A percentile compares a stretch with the other conserved stretches of the same genome.
Evolutionary conservation across 1,284 basidiomycete genomes (phyloP).

Genomic region (Irpex rosettiformis): DNA sequence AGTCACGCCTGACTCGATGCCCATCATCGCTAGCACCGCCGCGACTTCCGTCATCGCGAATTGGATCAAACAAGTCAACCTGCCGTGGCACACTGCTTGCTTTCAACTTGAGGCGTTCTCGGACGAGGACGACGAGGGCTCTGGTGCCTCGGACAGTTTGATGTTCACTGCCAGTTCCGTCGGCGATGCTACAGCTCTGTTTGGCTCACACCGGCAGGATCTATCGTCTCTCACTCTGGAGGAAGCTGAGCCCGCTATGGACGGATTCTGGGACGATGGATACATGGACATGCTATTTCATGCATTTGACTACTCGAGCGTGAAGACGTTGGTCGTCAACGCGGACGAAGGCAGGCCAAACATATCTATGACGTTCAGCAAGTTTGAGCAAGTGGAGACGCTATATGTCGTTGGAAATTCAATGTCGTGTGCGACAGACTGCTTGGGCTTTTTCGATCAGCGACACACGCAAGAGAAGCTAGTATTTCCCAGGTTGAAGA

Average conservation of each 20-base stretch:
- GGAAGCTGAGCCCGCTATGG: not conserved
- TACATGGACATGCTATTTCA: not conserved
- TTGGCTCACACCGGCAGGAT: not conserved
- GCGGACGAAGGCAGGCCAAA: not conserved
- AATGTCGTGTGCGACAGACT: not conserved
- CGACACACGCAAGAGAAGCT: not conserved
- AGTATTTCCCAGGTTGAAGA: not conserved
- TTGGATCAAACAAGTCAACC: not conserved
- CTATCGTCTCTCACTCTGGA: not conserved
- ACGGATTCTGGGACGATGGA: not conserved
- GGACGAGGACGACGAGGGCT: not conserved
- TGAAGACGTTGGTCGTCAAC: not conserved
- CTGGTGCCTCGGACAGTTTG: not conserved
- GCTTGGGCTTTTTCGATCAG: not conserved
- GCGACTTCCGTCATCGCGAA: not conserved
- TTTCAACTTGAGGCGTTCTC: not conserved
- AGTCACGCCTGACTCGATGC: not conserved
- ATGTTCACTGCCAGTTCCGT: not conserved
- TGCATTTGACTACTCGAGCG: not conserved
- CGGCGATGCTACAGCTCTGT: not conserved
- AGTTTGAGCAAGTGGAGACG: not conserved
- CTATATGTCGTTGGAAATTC: not conserved
- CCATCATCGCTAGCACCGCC: not conserved
- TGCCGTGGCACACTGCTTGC: not conserved
- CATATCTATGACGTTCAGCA: not conserved